Evolutionary conservation across 2,329 filamentous ascomycete species (phyloP), one percentile per base, ranked within the genome.

Genomic region (Aureobasidium musti): DNA sequence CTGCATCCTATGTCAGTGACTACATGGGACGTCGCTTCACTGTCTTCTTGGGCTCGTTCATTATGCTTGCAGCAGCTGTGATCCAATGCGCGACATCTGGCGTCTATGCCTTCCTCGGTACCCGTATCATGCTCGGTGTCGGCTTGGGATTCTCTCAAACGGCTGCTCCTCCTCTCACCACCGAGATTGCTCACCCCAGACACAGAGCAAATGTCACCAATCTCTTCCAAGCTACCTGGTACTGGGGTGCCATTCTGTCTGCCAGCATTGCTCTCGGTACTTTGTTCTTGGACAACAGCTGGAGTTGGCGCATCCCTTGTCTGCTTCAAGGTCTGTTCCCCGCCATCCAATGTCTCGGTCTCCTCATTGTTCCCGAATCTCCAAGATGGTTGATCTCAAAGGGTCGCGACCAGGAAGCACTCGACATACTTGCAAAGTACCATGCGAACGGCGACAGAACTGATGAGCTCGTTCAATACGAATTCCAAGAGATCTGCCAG

Each of bases 401-500:
- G 56, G 68, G 69, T 56, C 70, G 73, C 14, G 63, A 69, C 17
- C 41, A 70, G 19, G 72, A 77, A 52, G 74, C 74, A 28, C 63
- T 74, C 1, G 30, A 68, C 1, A 73, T 77, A 26, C 68, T 82
- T 0, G 75, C 75, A 23, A 79, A 77, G 45, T 82, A 80, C 68
- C 81, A 83, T 63, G 77, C 76, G 10, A 77, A 80, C 67, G 81
- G 80, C 6, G 77, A 82, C 65, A 70, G 70, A 1, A 74, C 79
- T 39, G 85, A 82, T 0, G 75, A 81, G 14, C 80, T 87, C 14
- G 84, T 87, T 30, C 79, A 81, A 61, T 84, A 84, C 10, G 87
- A 89, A 71, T 83, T 87, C 71, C 81, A 81, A 0, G 84, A 89
- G 73, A 89, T 89, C 69, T 78, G 82, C 59, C 80, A 82, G 4